Conservation (phyloP, 108 stramenopile genomes). For the Nannochloropsis oceanica region DNA sequence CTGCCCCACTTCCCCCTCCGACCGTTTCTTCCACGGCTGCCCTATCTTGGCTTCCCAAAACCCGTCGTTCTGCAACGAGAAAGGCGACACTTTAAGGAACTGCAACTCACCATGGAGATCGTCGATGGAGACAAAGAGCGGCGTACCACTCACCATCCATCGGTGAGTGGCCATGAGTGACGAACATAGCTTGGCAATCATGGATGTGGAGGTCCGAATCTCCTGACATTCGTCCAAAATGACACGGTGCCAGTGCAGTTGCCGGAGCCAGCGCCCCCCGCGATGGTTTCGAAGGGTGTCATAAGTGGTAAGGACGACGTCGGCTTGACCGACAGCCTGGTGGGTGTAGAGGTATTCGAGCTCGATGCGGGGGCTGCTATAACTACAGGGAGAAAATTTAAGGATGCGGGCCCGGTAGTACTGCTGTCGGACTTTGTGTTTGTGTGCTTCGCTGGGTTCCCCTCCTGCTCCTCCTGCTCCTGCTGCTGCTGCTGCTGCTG, state of each 20-base stretch:
- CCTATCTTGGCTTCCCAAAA: conserved; percentile 53
- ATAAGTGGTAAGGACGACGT: conserved; percentile 34
- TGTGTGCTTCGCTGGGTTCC: background rate
- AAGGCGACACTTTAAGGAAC: conserved; percentile 57
- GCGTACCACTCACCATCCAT: conserved; percentile 66
- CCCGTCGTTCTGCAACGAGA: conserved; percentile 53
- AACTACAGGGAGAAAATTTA: background rate
- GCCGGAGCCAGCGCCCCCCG: background rate
- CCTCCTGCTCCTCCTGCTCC: background rate
- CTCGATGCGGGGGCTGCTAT: background rate
- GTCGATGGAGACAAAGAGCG: conserved; percentile 49
- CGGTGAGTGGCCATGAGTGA: conserved; percentile 23
- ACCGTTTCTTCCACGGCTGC: conserved; percentile 32
- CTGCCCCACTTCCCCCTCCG: background rate
- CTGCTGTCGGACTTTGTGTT: background rate
- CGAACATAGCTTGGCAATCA: conserved; percentile 47
- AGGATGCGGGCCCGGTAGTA: background rate
- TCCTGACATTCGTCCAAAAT: conserved; percentile 69
- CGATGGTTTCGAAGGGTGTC: conserved; percentile 10
- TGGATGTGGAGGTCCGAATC: conserved; percentile 50
- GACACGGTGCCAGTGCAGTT: conserved; percentile 38
- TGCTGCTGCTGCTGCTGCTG: background rate
- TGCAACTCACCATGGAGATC: conserved; percentile 61
- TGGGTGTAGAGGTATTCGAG: background rate
- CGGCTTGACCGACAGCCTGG: conserved; percentile 4